A percentile compares a stretch with the other conserved stretches of the same genome.
Evolutionary conservation across 768 basidiomycete species (phyloP).

Genomic region (Vararia minispora): DNA sequence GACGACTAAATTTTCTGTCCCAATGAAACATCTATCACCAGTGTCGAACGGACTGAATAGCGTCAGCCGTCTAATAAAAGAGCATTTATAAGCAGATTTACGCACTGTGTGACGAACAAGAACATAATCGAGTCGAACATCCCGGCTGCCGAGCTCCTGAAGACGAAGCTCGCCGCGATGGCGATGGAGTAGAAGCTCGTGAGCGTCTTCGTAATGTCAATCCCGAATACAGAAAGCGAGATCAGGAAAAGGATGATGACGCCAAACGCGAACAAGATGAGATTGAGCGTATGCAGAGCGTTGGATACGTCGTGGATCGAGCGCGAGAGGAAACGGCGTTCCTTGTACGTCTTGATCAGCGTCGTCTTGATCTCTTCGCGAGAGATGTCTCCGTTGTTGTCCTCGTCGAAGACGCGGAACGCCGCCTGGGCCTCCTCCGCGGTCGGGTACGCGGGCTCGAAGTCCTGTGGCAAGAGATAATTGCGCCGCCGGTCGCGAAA

Average conservation of each 20-base stretch:
- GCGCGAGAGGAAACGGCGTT: slow-evolving; percentile 63
- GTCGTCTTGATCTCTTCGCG: slow-evolving; percentile 65
- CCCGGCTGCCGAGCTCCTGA: slow-evolving; percentile 60
- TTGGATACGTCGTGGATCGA: slow-evolving; percentile 67
- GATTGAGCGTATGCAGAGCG: slow-evolving; percentile 55
- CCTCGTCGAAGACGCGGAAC: slow-evolving; percentile 67
- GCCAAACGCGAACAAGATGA: slow-evolving; percentile 52
- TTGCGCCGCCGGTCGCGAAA: slow-evolving; percentile 44
- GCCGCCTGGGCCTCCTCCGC: slow-evolving; percentile 46
- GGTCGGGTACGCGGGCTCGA: slow-evolving; percentile 57
- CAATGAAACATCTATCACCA: slow-evolving; percentile 73
- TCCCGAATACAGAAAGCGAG: slow-evolving; percentile 60
- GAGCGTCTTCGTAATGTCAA: slow-evolving; percentile 51
- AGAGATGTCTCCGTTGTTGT: slow-evolving; percentile 68
- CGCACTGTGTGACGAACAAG: slow-evolving; percentile 73
- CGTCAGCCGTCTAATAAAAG: slow-evolving; percentile 5
- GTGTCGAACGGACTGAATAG: slow-evolving; percentile 60
- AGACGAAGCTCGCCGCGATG: slow-evolving; percentile 71
- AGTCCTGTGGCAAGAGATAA: slow-evolving; percentile 59
- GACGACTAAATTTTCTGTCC: slow-evolving; percentile 61
- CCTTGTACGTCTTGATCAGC: slow-evolving; percentile 63
- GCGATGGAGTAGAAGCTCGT: slow-evolving; percentile 64
- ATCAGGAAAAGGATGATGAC: slow-evolving; percentile 60
- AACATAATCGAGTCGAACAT: slow-evolving; percentile 79
- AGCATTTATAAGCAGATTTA: slow-evolving; percentile 8